Evolutionary conservation across 495 filamentous ascomycete genomes (phyloP).

Genomic region (Tuber indicum): DNA sequence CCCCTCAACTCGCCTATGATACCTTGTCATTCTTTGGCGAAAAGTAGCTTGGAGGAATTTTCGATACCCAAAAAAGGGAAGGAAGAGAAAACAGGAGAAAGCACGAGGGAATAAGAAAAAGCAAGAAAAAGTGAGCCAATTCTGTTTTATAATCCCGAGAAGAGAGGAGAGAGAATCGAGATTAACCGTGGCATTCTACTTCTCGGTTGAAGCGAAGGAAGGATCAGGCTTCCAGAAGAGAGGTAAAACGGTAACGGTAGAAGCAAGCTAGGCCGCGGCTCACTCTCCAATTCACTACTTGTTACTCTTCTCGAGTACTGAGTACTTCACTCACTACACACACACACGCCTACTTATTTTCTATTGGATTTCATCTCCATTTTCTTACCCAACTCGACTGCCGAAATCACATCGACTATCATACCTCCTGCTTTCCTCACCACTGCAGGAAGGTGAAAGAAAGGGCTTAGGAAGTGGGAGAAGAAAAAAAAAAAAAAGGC

Average conservation of each 20-base stretch:
- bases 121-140: background rate
- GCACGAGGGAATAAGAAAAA: background rate
- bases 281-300: background rate
- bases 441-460: slow-evolving; percentile 3
- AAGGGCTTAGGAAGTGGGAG: background rate
- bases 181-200: background rate
- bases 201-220: slow-evolving; percentile 1
- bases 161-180: background rate
- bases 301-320: background rate
- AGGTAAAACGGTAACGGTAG: slow-evolving; percentile 2
- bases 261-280: background rate
- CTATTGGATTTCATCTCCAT: background rate
- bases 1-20: background rate
- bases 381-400: slow-evolving; percentile 21
- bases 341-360: background rate
- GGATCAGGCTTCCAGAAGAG: slow-evolving; percentile 6
- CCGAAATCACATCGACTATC: slow-evolving; percentile 23
- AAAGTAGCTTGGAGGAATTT: background rate
- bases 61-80: background rate
- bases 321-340: background rate
- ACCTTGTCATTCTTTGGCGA: background rate
- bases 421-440: slow-evolving; percentile 2
- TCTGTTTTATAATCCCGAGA: slow-evolving; percentile 1
- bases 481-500: background rate
- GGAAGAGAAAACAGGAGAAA: background rate